Evolutionary conservation across 495 filamentous ascomycete species (phyloP).

Genomic region (Choiromyces venosus): DNA sequence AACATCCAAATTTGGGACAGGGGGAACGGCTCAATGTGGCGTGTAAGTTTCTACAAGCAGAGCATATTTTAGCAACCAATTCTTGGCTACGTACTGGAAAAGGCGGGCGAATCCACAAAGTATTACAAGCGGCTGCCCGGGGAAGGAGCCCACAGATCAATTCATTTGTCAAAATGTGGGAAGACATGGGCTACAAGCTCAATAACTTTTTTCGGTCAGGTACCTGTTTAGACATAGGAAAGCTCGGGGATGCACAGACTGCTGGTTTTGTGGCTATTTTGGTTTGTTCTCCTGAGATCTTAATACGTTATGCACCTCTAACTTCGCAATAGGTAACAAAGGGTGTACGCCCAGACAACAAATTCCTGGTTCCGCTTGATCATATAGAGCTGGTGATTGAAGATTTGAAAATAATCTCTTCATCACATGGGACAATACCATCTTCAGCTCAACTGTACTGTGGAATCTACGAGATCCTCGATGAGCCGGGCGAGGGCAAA

Average conservation of each 20-base stretch:
- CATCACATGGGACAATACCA: not conserved
- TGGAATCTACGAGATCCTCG: constrained; percentile 10
- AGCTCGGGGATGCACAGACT: not conserved
- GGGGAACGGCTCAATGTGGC: not conserved
- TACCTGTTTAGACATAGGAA: not conserved
- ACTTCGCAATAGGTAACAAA: not conserved
- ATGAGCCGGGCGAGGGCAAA: not conserved
- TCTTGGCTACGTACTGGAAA: not conserved
- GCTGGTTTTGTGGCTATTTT: constrained; percentile 17
- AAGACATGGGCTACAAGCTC: not conserved
- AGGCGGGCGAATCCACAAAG: not conserved
- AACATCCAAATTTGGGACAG: not conserved
- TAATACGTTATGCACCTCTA: not conserved
- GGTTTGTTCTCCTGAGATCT: not conserved
- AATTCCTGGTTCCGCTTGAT: constrained; percentile 5
- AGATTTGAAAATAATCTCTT: constrained; percentile 3
- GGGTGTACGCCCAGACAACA: no score
- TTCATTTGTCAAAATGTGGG: not conserved
- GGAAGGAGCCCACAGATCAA: not conserved
- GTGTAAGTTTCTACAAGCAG: constrained; percentile 14
- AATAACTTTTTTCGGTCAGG: not conserved
- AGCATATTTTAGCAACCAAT: not conserved
- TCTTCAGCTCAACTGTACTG: constrained; percentile 10
- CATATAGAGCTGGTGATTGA: constrained; percentile 7
- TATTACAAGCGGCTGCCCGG: no score